Conservation (phyloP, 2,329 filamentous ascomycete genomes). For the Xylaria sp. region DNA sequence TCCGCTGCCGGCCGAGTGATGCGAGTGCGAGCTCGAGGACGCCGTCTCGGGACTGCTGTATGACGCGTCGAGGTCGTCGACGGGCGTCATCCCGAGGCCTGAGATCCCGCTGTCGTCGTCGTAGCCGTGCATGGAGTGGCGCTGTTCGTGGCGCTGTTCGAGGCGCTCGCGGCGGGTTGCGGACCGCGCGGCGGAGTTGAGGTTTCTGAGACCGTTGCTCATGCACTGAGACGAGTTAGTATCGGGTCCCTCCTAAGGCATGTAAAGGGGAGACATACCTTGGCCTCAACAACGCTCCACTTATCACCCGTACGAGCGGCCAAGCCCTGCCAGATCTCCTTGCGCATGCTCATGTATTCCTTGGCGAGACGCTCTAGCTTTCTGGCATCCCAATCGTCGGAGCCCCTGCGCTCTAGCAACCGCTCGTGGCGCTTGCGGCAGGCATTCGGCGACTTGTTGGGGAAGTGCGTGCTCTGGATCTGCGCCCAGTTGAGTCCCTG, state of each 20-base stretch:
- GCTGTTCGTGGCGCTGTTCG: slow-evolving; percentile 45
- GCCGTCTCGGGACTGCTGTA: slow-evolving; percentile 52
- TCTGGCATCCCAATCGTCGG: slow-evolving; percentile 72
- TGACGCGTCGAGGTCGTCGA: slow-evolving; percentile 54
- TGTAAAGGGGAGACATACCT: slow-evolving; percentile 40
- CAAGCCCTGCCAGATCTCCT: slow-evolving; percentile 75
- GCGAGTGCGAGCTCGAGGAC: slow-evolving; percentile 40
- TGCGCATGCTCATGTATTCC: slow-evolving; percentile 73
- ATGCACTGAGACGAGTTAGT: slow-evolving; percentile 56
- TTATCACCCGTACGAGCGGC: slow-evolving; percentile 73
- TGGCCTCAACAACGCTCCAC: slow-evolving; percentile 65
- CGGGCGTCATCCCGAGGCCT: slow-evolving; percentile 52
- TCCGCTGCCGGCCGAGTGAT: slow-evolving; percentile 18
- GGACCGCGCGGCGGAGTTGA: slow-evolving; percentile 63
- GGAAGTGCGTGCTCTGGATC: slow-evolving; percentile 72
- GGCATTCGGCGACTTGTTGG: slow-evolving; percentile 71
- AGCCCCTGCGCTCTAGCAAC: slow-evolving; percentile 68
- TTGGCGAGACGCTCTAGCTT: slow-evolving; percentile 69
- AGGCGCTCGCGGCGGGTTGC: slow-evolving; percentile 60
- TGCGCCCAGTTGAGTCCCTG: slow-evolving; percentile 78
- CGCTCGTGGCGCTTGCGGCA: slow-evolving; percentile 87
- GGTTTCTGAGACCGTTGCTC: slow-evolving; percentile 76
- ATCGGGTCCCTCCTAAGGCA: background rate
- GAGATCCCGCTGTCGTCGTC: slow-evolving; percentile 69
- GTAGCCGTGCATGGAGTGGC: slow-evolving; percentile 44